Conservation (phyloP, 1,284 basidiomycete species). For the Malassezia yamatoensis region DNA sequence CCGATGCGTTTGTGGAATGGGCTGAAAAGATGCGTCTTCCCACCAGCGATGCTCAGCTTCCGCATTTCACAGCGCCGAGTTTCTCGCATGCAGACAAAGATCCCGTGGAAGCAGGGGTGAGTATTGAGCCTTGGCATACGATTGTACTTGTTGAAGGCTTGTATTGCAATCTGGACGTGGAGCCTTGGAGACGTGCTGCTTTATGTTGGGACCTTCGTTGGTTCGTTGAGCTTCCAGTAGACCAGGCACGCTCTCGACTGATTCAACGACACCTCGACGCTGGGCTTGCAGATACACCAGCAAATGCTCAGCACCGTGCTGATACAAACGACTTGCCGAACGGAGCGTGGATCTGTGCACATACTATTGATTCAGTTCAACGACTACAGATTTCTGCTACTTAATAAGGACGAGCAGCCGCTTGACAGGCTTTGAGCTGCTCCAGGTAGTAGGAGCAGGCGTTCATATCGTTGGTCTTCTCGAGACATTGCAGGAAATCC, state of each 20-base stretch:
- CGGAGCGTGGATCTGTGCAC: constrained; percentile 37
- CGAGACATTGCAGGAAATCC: constrained; percentile 45
- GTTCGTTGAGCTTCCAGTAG: constrained; percentile 60
- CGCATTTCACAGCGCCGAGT: constrained; percentile 48
- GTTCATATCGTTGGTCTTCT: constrained; percentile 52
- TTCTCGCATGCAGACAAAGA: constrained; percentile 63
- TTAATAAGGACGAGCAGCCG: constrained; percentile 42
- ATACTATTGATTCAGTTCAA: constrained; percentile 27
- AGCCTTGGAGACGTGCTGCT: constrained; percentile 64
- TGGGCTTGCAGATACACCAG: constrained; percentile 60
- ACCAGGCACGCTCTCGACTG: constrained; percentile 59
- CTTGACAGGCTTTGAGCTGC: constrained; percentile 49
- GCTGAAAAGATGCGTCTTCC: constrained; percentile 15
- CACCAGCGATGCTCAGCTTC: background rate
- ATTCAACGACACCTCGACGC: constrained; percentile 64
- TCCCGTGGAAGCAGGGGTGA: constrained; percentile 51
- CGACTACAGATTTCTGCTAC: background rate
- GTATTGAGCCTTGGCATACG: constrained; percentile 58
- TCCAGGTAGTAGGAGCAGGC: constrained; percentile 55
- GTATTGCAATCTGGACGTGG: constrained; percentile 63
- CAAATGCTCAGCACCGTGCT: constrained; percentile 60
- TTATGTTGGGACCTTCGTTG: constrained; percentile 65
- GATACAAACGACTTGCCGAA: constrained; percentile 45
- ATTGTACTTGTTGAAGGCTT: constrained; percentile 75
- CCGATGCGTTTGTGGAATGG: constrained; percentile 31